Percentiles rank a stretch among this genome's conserved stretches.
Evolutionary conservation across 306 rosid species (phyloP).

Genomic region (Rubus parviflorus): DNA sequence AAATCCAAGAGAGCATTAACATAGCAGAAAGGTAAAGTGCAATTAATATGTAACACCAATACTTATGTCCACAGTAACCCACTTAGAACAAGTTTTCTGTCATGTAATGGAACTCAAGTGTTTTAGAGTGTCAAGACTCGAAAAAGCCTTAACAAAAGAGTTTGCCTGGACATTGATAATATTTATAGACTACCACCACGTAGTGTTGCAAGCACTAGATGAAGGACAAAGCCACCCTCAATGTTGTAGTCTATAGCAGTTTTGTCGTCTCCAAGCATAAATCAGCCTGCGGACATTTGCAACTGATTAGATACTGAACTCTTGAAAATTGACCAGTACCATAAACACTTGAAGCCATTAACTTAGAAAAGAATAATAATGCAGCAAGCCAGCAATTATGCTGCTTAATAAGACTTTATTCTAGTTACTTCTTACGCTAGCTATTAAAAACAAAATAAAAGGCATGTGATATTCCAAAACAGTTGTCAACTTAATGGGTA

Average conservation of each 20-base stretch:
- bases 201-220: slow-evolving; percentile 79
- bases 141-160: background rate
- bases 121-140: background rate
- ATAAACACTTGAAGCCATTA: background rate
- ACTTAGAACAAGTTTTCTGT: slow-evolving; percentile 4
- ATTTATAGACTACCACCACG: slow-evolving; percentile 64
- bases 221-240: slow-evolving; percentile 97
- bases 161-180: background rate
- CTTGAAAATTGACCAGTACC: background rate
- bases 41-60: background rate
- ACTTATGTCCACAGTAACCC: slow-evolving; percentile 3
- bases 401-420: background rate
- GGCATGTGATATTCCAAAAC: background rate
- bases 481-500: background rate
- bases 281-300: slow-evolving; percentile 68
- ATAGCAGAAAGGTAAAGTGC: background rate
- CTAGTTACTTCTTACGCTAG: background rate
- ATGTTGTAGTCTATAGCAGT: slow-evolving; percentile 98
- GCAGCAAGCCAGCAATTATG: background rate
- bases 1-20: background rate
- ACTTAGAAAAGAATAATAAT: background rate
- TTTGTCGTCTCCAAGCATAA: slow-evolving; percentile 95
- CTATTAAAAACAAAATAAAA: background rate
- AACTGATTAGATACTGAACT: background rate
- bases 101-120: slow-evolving; percentile 12